phyloP scores from a whole-genome alignment of 2,329 filamentous ascomycete species.

The Polychaeton citri region DNA sequence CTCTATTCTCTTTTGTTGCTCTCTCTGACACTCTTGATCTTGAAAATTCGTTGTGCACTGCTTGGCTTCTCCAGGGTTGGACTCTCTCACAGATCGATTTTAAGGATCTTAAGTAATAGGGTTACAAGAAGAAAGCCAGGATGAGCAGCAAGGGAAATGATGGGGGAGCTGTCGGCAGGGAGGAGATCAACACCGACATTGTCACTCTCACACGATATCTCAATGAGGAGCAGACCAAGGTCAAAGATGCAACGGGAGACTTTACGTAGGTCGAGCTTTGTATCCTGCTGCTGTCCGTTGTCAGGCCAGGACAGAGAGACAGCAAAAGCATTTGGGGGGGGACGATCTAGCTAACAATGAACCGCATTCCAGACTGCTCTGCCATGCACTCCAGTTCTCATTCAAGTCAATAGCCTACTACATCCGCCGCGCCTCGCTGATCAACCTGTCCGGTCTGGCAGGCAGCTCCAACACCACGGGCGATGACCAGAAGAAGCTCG shows the following conservation, averaged over 20 bases:
- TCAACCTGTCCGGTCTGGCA: conserved; percentile 78
- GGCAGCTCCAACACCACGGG: conserved; percentile 91
- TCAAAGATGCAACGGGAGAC: conserved; percentile 90
- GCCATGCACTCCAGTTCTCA: conserved; percentile 95
- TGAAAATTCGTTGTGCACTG: no score
- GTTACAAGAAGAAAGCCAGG: conserved; percentile 6
- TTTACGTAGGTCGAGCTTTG: conserved; percentile 96
- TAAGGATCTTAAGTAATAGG: no score
- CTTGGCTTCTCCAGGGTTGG: no score
- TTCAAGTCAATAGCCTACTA: conserved; percentile 99
- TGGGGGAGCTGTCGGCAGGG: conserved; percentile 43
- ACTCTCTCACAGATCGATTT: no score
- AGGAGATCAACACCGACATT: conserved; percentile 91
- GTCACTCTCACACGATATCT: conserved; percentile 90
- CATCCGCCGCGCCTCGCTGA: conserved; percentile 87
- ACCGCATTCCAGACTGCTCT: conserved; percentile 78
- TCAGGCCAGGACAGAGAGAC: no score
- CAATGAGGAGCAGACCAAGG: conserved; percentile 88
- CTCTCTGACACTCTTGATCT: no score
- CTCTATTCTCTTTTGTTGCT: no score
- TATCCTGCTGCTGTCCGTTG: no score
- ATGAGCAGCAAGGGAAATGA: conserved; percentile 27
- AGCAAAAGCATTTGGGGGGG: no score
- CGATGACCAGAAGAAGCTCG: conserved; percentile 98
- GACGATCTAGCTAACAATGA: no score